Conservation (phyloP, 2,329 filamentous ascomycete genomes). For the Arthroderma sp. region DNA sequence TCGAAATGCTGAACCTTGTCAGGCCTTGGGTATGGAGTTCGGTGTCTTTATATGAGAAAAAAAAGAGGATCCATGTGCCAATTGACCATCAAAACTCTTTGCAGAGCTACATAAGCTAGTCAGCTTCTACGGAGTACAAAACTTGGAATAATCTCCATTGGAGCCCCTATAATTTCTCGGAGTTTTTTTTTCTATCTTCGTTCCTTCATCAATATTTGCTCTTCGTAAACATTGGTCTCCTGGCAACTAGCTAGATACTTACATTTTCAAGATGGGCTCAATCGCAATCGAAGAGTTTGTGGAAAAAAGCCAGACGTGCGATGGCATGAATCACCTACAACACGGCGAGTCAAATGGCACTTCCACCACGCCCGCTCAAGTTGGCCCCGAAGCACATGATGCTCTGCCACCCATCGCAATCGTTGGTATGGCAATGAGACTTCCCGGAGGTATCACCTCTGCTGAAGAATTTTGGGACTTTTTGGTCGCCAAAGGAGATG, state of each 20-base stretch:
- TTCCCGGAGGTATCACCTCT: constrained; percentile 14
- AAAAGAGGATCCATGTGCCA: too few relatives aligned
- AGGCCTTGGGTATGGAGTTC: too few relatives aligned
- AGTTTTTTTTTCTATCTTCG: too few relatives aligned
- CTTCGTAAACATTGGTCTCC: neutral
- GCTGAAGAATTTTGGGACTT: constrained; percentile 16
- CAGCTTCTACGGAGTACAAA: too few relatives aligned
- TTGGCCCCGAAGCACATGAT: neutral
- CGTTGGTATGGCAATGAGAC: neutral
- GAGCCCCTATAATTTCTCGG: too few relatives aligned
- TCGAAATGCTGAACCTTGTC: too few relatives aligned
- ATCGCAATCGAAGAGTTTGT: neutral
- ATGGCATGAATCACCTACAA: neutral
- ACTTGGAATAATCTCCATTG: too few relatives aligned
- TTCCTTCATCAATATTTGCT: neutral
- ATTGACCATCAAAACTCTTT: too few relatives aligned
- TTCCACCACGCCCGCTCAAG: neutral
- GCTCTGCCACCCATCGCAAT: neutral
- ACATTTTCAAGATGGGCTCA: neutral
- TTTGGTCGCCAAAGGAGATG: constrained; percentile 9
- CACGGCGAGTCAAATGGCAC: neutral
- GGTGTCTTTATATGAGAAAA: too few relatives aligned
- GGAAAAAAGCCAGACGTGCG: neutral
- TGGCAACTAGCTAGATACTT: neutral
- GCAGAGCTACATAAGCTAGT: too few relatives aligned